Evolutionary conservation across 2,329 filamentous ascomycete species (phyloP), one percentile per base, ranked within the genome.

Genomic region (Sclerotinia nivalis): DNA sequence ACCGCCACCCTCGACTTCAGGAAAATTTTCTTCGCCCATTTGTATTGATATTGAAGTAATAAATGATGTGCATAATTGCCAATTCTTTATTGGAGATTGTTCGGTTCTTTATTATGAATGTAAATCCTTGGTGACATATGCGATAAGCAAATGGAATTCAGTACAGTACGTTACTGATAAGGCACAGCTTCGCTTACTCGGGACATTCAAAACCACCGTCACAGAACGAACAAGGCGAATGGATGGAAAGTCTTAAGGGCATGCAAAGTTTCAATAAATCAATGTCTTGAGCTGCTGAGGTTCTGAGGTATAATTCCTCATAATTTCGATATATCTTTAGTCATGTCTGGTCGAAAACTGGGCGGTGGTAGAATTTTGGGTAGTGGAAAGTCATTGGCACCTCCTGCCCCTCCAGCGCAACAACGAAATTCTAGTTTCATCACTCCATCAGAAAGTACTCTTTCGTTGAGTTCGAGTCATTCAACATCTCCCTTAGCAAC

Each of bases 331-430:
- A 73, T 71, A 72, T 72, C 73, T 58, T 71, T 74, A 71, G 74
- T 73, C 68, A 97, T 97, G 93, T 91, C 93, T 77, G 87, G 87
- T 81, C 89, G 92, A 84, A 94, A 91, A 84, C 87, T 97, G 80
- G 95, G 95, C 81, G 94, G 95, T 82, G 95, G 95, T 80, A 89
- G 95, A 83, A 90, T 97, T 78, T 84, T 97, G 77, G 95, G 95
- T 77, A 96, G 87, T 82, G 93, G 93, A 77, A 93, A 91, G 81
- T 89, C 91, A 77, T 88, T 97, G 77, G 91, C 90, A 75, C 91
- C 93, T 77, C 83, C 86, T 73, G 71, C 75, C 85, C 87, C 77
- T 75, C 84, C 78, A 80, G 73, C 77, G 71, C 76, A 78, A 74
- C 69, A 55, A 68, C 73, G 76, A 70, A 73, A 71, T 20, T 72